phyloP scores from a whole-genome alignment of 2,329 filamentous ascomycete genomes.

The Neofusicoccum ribis region DNA sequence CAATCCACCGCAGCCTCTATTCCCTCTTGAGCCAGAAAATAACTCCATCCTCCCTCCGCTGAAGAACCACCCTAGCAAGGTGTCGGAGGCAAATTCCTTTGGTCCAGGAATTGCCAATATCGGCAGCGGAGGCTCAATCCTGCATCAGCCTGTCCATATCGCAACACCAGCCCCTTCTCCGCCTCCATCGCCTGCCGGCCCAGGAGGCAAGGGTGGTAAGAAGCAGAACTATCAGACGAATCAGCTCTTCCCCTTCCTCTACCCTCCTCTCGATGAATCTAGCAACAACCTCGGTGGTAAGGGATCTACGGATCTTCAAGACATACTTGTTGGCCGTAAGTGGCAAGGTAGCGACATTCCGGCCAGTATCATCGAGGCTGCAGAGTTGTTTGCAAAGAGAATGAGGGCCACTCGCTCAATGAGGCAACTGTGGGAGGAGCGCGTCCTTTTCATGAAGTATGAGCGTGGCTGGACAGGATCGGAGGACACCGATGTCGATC shows the following conservation, averaged over 20 bases:
- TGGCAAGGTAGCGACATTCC: conserved; percentile 97
- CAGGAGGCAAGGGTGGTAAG: conserved; percentile 87
- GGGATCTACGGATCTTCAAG: conserved; percentile 76
- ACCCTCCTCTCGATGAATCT: conserved; percentile 83
- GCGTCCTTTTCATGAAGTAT: conserved; percentile 86
- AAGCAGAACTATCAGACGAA: conserved; percentile 99
- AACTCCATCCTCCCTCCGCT: conserved; percentile 86
- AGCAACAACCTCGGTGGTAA: conserved; percentile 92
- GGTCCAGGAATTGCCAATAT: conserved; percentile 52
- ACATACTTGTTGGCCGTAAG: conserved; percentile 74
- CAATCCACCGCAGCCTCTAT: conserved; percentile 77
- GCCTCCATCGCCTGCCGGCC: conserved; percentile 82
- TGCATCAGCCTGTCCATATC: conserved; percentile 95
- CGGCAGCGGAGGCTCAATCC: conserved; percentile 65
- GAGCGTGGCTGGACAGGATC: conserved; percentile 80
- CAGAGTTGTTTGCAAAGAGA: conserved; percentile 83
- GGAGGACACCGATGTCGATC: conserved; percentile 42
- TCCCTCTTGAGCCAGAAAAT: conserved; percentile 86
- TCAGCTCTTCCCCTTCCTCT: conserved; percentile 97
- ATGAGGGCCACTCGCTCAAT: conserved; percentile 91
- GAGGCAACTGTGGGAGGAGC: conserved; percentile 90
- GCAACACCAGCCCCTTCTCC: conserved; percentile 97
- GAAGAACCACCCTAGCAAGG: conserved; percentile 67
- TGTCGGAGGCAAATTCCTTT: conserved; percentile 52
- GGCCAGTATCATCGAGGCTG: conserved; percentile 91